Percentiles rank a stretch among this genome's conserved stretches.
Conservation (phyloP, 1,284 basidiomycete species). For the Rhodotorula sp. region DNA sequence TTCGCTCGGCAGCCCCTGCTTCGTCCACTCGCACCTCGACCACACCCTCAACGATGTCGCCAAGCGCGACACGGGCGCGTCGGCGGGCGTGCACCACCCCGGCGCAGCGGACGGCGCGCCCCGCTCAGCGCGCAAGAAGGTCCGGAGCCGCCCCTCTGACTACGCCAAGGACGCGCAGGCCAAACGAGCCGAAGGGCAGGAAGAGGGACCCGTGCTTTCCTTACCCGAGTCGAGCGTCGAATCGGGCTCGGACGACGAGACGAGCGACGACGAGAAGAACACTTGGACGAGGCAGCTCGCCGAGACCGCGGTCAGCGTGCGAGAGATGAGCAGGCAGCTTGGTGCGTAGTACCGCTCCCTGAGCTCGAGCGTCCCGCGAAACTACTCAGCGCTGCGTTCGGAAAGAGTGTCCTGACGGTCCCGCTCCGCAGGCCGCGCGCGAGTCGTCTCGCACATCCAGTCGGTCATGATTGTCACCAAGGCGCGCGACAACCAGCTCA, state of each 20-base stretch:
- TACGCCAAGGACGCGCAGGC: background rate
- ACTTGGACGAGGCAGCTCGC: slow-evolving; percentile 84
- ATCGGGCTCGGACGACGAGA: slow-evolving; percentile 56
- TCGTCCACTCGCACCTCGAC: slow-evolving; percentile 80
- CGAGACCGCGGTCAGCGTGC: slow-evolving; percentile 93
- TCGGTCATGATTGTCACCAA: slow-evolving; percentile 96
- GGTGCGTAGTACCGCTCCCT: slow-evolving; percentile 60
- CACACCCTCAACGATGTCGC: slow-evolving; percentile 73
- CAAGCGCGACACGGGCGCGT: slow-evolving; percentile 37
- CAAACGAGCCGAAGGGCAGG: slow-evolving; percentile 8
- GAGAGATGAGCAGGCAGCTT: slow-evolving; percentile 98
- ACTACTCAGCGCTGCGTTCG: background rate
- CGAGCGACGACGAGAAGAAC: slow-evolving; percentile 59
- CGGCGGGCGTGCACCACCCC: background rate
- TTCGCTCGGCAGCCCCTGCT: slow-evolving; percentile 57
- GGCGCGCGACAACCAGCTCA: slow-evolving; percentile 93
- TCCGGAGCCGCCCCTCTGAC: slow-evolving; percentile 18
- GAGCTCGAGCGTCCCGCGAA: too few species aligned
- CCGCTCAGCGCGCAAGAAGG: background rate
- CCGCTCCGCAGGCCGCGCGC: slow-evolving; percentile 71
- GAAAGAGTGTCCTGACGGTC: slow-evolving; percentile 2
- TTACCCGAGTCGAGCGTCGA: background rate
- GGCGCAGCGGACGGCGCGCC: background rate
- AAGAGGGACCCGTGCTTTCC: slow-evolving; percentile 2
- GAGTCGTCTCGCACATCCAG: slow-evolving; percentile 88